These are phyloP conservation scores for Trichoderma sp. DNA, from an alignment of 2,329 filamentous ascomycete genomes.

Conservation along the genomic window DNA sequence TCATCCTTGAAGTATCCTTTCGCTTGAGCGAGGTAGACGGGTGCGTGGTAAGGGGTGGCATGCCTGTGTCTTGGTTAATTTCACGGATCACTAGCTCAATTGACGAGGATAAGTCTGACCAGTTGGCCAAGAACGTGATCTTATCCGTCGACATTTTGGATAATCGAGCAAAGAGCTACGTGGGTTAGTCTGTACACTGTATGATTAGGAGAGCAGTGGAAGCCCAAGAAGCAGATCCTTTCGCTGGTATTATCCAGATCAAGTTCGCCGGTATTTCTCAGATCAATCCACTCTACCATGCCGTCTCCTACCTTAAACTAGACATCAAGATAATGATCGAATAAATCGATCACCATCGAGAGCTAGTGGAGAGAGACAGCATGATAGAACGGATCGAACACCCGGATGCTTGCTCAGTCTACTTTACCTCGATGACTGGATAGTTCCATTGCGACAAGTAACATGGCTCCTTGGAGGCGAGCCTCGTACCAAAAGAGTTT, in stretches of 20 bases:
- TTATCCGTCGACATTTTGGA: slow-evolving; percentile 74
- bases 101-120: slow-evolving; percentile 50
- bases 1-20: slow-evolving; percentile 74
- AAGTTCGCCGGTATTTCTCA: slow-evolving; percentile 83
- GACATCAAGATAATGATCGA: background rate
- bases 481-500: slow-evolving; percentile 18
- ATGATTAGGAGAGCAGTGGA: slow-evolving; percentile 30
- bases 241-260: slow-evolving; percentile 86
- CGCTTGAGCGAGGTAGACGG: slow-evolving; percentile 72
- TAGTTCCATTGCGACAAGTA: slow-evolving; percentile 33
- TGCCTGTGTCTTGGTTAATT: slow-evolving; percentile 53
- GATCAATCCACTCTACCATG: slow-evolving; percentile 41
- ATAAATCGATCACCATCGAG: background rate
- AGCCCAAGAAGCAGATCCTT: slow-evolving; percentile 76
- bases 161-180: slow-evolving; percentile 43
- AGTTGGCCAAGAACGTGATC: slow-evolving; percentile 83
- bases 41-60: slow-evolving; percentile 77
- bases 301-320: slow-evolving; percentile 1
- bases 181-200: slow-evolving; percentile 46
- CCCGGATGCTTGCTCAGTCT: slow-evolving; percentile 46
- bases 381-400: slow-evolving; percentile 35
- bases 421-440: slow-evolving; percentile 47
- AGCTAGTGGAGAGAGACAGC: slow-evolving; percentile 1
- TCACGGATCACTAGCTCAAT: background rate
- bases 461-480: slow-evolving; percentile 21